Percentiles rank a stretch among this genome's conserved stretches.
These are phyloP conservation scores for Penicillium sp. DNA, from an alignment of 2,329 filamentous ascomycete genomes.

Conservation along the genomic window DNA sequence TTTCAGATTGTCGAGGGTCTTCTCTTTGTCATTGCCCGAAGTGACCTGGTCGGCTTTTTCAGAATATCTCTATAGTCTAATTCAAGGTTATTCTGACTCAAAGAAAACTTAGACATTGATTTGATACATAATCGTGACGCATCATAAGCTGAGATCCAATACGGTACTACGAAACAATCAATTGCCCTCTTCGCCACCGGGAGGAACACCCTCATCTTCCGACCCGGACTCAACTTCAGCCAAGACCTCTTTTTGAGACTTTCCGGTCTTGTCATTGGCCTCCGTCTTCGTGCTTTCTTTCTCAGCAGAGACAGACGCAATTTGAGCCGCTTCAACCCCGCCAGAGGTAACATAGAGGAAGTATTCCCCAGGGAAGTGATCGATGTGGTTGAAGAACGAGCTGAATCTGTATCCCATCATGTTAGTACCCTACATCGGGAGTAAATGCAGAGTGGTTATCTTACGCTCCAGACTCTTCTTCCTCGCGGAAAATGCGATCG, in stretches of 20 bases:
- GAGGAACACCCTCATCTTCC: slow-evolving; percentile 25
- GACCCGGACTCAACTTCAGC: slow-evolving; percentile 32
- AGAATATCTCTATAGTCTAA: too few relatives aligned
- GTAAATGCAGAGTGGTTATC: slow-evolving; percentile 35
- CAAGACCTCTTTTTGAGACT: slow-evolving; percentile 29
- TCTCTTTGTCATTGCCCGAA: too few relatives aligned
- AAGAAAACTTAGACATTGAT: neutral
- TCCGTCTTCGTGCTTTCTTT: slow-evolving; percentile 5
- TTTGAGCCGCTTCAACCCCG: slow-evolving; percentile 59
- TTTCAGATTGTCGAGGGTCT: too few relatives aligned
- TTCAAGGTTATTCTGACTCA: too few relatives aligned
- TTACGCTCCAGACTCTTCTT: slow-evolving; percentile 81
- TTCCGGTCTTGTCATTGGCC: slow-evolving; percentile 11
- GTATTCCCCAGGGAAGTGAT: slow-evolving; percentile 66
- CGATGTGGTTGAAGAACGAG: slow-evolving; percentile 73
- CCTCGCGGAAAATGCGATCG: slow-evolving; percentile 80
- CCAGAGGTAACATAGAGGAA: slow-evolving; percentile 71
- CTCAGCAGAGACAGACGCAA: slow-evolving; percentile 12
- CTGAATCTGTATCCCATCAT: slow-evolving; percentile 55
- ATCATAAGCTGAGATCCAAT: neutral
- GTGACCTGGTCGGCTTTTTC: too few relatives aligned
- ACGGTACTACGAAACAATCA: slow-evolving; percentile 1
- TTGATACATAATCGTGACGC: neutral
- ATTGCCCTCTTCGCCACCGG: slow-evolving; percentile 23
- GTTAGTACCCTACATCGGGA: neutral